Evolutionary conservation across 169 alveolate species (phyloP).

Genomic region (Plasmodium chabaudi): DNA sequence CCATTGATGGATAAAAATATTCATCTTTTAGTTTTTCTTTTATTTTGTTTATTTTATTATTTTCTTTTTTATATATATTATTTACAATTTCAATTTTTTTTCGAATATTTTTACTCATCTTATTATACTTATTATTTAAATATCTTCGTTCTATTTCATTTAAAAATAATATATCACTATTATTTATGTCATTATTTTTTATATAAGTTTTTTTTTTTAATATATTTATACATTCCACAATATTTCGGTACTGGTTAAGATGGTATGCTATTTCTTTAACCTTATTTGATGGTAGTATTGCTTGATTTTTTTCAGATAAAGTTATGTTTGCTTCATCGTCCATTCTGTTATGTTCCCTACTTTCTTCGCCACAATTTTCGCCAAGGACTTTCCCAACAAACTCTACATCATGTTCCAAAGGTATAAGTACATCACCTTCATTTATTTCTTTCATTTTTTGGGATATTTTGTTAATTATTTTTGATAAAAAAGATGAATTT

Average conservation of each 20-base stretch:
- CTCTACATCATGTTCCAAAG: slow-evolving; percentile 20
- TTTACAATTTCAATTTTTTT: slow-evolving; percentile 50
- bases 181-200: slow-evolving; percentile 15
- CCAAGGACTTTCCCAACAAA: slow-evolving; percentile 13
- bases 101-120: slow-evolving; percentile 56
- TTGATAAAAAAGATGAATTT: neutral
- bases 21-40: slow-evolving; percentile 2
- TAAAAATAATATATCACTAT: no score
- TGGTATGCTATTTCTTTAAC: slow-evolving; percentile 1
- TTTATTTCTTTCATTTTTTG: neutral
- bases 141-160: no score
- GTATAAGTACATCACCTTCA: slow-evolving; percentile 13
- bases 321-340: no score
- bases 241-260: slow-evolving; percentile 46
- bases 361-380: neutral
- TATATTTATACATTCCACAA: slow-evolving; percentile 17
- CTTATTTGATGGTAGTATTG: slow-evolving; percentile 20
- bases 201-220: slow-evolving; percentile 10
- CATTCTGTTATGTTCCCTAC: neutral
- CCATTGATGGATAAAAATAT: neutral
- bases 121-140: slow-evolving; percentile 9
- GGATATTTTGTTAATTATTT: slow-evolving; percentile 1
- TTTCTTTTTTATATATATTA: slow-evolving; percentile 35
- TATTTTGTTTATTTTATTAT: neutral
- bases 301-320: neutral